Evolutionary conservation across 73 alveolate genomes (phyloP).

Genomic region (Tetrahymena elliotti): DNA sequence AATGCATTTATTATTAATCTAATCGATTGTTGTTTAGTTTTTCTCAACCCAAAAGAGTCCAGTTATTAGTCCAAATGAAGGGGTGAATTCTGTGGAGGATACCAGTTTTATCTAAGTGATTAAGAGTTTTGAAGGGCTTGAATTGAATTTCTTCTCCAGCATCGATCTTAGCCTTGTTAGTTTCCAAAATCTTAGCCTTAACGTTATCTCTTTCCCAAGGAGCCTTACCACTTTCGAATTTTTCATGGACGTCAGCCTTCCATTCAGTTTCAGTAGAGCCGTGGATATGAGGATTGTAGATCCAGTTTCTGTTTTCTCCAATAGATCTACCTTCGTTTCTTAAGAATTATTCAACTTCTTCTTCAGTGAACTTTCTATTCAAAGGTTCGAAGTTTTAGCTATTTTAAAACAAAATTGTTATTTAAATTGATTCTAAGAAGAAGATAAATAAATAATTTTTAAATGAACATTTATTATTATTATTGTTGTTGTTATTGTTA

Average conservation of each 20-base stretch:
- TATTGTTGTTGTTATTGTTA: too few relatives aligned
- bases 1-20: not conserved
- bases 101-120: slow-evolving; percentile 34
- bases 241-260: slow-evolving; percentile 8
- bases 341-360: not conserved
- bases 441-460: too few relatives aligned
- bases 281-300: slow-evolving; percentile 33
- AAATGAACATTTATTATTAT: not conserved
- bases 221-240: slow-evolving; percentile 8
- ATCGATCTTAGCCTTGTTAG: slow-evolving; percentile 21
- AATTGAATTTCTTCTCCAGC: slow-evolving; percentile 32
- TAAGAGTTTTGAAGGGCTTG: slow-evolving; percentile 19
- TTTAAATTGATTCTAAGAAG: not conserved
- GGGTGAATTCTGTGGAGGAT: slow-evolving; percentile 15
- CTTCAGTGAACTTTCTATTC: not conserved
- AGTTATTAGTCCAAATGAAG: slow-evolving; percentile 11
- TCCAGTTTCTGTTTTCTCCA: slow-evolving; percentile 29
- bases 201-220: slow-evolving; percentile 46
- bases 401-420: not conserved
- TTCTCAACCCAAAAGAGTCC: slow-evolving; percentile 39
- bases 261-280: slow-evolving; percentile 27
- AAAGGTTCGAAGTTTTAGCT: not conserved
- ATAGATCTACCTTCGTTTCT: slow-evolving; percentile 5
- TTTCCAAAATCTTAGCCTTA: slow-evolving; percentile 9
- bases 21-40: not conserved